These are phyloP conservation scores for Scleroderma bovista DNA, from an alignment of 768 basidiomycete genomes.

Conservation along the genomic window DNA sequence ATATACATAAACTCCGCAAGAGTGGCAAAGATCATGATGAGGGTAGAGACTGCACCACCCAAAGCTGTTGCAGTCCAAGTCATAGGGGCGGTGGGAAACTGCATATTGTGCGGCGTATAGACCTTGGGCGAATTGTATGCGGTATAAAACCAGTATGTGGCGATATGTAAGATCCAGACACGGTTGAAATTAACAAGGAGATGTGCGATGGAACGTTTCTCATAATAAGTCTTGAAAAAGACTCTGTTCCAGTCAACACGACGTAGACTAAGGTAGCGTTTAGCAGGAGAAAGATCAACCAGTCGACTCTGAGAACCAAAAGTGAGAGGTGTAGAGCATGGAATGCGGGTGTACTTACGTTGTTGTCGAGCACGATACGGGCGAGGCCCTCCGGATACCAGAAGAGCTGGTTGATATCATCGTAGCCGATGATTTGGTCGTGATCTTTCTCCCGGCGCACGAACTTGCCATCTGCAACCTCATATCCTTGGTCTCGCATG, in stretches of 20 bases:
- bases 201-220: constrained; percentile 90
- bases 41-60: constrained; percentile 90
- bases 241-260: constrained; percentile 91
- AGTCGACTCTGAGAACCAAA: constrained; percentile 66
- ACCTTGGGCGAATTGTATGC: constrained; percentile 94
- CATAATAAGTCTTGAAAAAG: constrained; percentile 99
- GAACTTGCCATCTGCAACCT: constrained; percentile 92
- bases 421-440: constrained; percentile 95
- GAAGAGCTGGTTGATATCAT: constrained; percentile 98
- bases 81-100: constrained; percentile 78
- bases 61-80: constrained; percentile 92
- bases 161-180: constrained; percentile 94
- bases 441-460: constrained; percentile 93
- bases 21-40: constrained; percentile 93
- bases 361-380: constrained; percentile 84
- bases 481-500: constrained; percentile 96
- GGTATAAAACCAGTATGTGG: constrained; percentile 95
- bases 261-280: constrained; percentile 90
- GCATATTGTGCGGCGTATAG: constrained; percentile 68
- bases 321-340: constrained; percentile 1
- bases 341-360: constrained; percentile 41
- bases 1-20: constrained; percentile 95
- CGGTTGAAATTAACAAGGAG: constrained; percentile 99
- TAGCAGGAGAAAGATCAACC: constrained; percentile 84
- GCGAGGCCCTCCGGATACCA: constrained; percentile 99